Base-by-base conservation (phyloP, 495 filamentous ascomycete species). In the Talaromyces ruber region DNA sequence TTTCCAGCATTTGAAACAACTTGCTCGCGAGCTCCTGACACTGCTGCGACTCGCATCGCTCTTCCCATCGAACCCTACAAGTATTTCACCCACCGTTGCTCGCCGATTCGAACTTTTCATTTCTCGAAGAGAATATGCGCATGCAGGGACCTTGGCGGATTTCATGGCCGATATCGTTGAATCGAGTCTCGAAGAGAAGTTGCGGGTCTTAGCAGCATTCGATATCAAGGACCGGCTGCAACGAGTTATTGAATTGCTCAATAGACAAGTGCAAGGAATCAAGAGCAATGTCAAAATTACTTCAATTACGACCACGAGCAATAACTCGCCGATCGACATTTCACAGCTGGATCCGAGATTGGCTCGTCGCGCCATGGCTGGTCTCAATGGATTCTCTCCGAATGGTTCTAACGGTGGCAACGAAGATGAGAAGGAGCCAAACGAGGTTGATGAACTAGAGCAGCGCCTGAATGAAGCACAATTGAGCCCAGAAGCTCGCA, bases 81-180 rank as follows among this genome's bases (percentile, higher is more conserved):
- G 84, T 9, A 68, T 98, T 14, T 92, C 92, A 5, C 92, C 92
- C 1, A 77, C 93, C n/a, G 81, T 96, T 43, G 88, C 91, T 0
- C 83, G 92, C 24, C 85, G 91, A 52, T 82, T 98, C 14, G 91
- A 97, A 70, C 70, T 92, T 6, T 92, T 91, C 67, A 95, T 98
- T 56, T 80, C 82, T 1, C 85, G 83, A 70, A 93, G 93, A 63
- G 86, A 88, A 58, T 67, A 90, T 34, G 72, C 79, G 34, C 89
- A 97, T 61, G 92, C 94, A 4, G 94, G 93, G 6, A 79, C 82
- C 7, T 77, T 99, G n/a, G 94, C 94, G 7, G 95, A 99, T 70
- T 97, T 97, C 65, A 95, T 98, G 91, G 85, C 90, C 7, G 93
- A 94, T 72, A 83, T 97, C 26, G 83, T 95, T 2, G 89, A 96